Base-by-base conservation (phyloP, 2,329 filamentous ascomycete species). In the Xylariaceae sp. region DNA sequence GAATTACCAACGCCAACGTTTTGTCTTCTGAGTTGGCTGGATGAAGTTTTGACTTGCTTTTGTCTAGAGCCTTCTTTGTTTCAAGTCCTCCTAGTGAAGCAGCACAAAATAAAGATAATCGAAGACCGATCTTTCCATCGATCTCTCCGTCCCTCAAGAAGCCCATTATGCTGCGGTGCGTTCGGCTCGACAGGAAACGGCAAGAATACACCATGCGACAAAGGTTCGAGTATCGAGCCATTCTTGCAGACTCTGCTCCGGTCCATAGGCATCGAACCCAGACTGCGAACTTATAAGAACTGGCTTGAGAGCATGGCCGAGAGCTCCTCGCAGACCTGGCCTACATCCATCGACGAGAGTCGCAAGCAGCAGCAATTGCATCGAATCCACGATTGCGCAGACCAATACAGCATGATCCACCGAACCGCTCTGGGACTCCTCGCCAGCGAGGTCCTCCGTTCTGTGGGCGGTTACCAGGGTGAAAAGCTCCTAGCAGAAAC, bases 391-490 rank as follows among this genome's bases (percentile, higher is more conserved):
- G 44, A 15, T 15, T 10, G 52, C 18, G 42, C 42, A 39, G 55
- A 4, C 17, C 23, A 34, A 51, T n/a, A 52, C 49, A 9, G 18
- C 15, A 67, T 66, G 63, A 49, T 59, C 51, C 53, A 48, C 34
- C 30, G 37, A 15, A 50, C 51, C 42, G 52, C 37, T 50, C 30
- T 18, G 18, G 55, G 62, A 39, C 8, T 63, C 2, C 53, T 64
- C 35, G 18, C 64, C 30, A 51, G 54, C 30, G 67, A 68, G 55
- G 44, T 61, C 23, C 18, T 67, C 15, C 60, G 57, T 50, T 18
- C 48, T 51, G 37, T 69, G 30, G 56, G 48, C 47, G 63, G 64
- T 23, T 55, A 53, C 4, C 61, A 62, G 49, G 51, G 55, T 9
- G 61, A 62, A 13, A 51, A 56, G 23, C 15, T 59, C 50, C 11